Conservation (phyloP, 1,284 basidiomycete species). For the Trichosporon ovoides region DNA sequence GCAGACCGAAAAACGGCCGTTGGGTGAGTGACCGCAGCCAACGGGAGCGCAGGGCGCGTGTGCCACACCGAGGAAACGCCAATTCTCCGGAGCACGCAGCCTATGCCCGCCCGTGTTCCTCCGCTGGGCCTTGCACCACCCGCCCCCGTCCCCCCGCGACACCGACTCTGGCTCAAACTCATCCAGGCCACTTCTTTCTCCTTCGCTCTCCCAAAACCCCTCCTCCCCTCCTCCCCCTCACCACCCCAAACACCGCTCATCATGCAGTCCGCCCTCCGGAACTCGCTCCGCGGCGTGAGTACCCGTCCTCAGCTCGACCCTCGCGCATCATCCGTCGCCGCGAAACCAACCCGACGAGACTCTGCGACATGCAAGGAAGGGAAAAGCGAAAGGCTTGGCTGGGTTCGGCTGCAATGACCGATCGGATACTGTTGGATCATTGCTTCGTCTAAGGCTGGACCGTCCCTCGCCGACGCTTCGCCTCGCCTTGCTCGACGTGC, state of each 20-base stretch:
- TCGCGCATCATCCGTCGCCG: neutral
- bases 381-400: too few relatives aligned
- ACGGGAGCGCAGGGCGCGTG: neutral
- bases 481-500: too few relatives aligned
- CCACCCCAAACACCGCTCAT: slow-evolving; percentile 37
- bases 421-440: too few relatives aligned
- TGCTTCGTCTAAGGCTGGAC: too few relatives aligned
- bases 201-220: slow-evolving; percentile 50
- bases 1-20: slow-evolving; percentile 4
- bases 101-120: slow-evolving; percentile 2
- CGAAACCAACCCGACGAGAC: neutral
- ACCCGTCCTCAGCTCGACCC: slow-evolving; percentile 6
- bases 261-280: slow-evolving; percentile 86
- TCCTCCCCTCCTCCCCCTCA: slow-evolving; percentile 50
- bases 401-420: too few relatives aligned
- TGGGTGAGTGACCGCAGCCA: neutral
- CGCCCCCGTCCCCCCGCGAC: slow-evolving; percentile 6
- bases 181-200: slow-evolving; percentile 11
- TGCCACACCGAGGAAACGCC: slow-evolving; percentile 1
- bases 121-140: slow-evolving; percentile 4
- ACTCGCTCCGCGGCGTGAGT: slow-evolving; percentile 54
- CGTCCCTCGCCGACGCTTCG: too few relatives aligned
- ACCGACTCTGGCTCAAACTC: slow-evolving; percentile 4
- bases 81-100: neutral
- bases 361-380: too few relatives aligned